Base-by-base conservation (phyloP, 1,139 yeast genomes). In the Geotrichum klebahnii region DNA sequence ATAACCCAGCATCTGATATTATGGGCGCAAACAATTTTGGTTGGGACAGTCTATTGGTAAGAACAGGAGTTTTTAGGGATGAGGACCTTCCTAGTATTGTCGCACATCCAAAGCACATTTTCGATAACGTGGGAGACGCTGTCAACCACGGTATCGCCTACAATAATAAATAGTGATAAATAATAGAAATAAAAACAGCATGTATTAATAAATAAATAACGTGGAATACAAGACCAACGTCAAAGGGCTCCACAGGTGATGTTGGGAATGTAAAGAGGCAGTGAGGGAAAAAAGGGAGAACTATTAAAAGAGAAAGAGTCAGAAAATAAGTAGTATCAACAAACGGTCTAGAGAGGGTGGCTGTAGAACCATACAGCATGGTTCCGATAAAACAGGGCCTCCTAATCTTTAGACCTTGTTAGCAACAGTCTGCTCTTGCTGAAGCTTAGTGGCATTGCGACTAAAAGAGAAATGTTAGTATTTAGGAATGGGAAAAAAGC, bases 1-100 rank as follows among this genome's bases (percentile, higher is more conserved):
- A 92, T 67, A 92, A 92, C 66, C 97, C 97, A 2, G 92, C 83
- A 24, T 81, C 90, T 47, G 98, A 92, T 64, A 92, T 92, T 45
- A 75, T 76, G 55, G 98, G 98, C 0, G 98, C 96, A 1, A 83
- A 84, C 61, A 73, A 73, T 52, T 81, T 81, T 63, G 96, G 96
- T 1, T 92, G 97, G 97, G 80, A 83, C 46, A 82, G 92, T 17
- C 76, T 88, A 42, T 75, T 92, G 42, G 87, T 92, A 36, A 74
- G 82, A 56, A 85, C 97, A 0, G 98, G 98, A 0, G 97, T 92
- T 2, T 92, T 79, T 64, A 73, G 74, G 53, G 92, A 84, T 57
- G 82, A 79, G 3, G 94, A 86, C 61, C 70, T 79, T 10, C 66
- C 67, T n/a, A 46, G 53, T 22, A 44, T 59, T 8, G 64, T 59